phyloP scores from a whole-genome alignment of 306 rosid genomes.

The Fragaria iinumae region DNA sequence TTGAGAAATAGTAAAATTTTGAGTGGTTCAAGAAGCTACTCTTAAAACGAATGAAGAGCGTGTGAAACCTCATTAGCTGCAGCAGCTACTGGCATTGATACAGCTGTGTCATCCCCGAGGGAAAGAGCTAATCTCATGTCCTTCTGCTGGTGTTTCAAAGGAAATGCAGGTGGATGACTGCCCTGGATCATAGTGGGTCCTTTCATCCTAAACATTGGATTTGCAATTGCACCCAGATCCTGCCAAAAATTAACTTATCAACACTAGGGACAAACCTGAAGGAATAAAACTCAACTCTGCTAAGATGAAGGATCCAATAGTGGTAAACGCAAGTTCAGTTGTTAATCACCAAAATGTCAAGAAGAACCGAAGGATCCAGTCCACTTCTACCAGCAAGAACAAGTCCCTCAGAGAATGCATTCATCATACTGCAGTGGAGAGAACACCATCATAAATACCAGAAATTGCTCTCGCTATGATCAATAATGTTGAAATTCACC shows the following conservation, averaged over 20 bases:
- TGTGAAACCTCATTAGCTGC: slow-evolving; percentile 74
- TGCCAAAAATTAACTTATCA: slow-evolving; percentile 28
- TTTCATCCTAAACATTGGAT: slow-evolving; percentile 73
- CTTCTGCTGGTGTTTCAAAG: slow-evolving; percentile 87
- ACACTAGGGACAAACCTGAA: slow-evolving; percentile 5
- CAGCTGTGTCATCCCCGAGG: slow-evolving; percentile 70
- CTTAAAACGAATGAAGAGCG: background rate
- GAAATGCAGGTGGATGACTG: slow-evolving; percentile 76
- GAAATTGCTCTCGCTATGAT: background rate
- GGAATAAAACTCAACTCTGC: background rate
- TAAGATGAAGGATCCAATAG: background rate
- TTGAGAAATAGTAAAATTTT: background rate
- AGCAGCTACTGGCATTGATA: slow-evolving; percentile 81
- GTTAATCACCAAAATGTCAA: slow-evolving; percentile 64
- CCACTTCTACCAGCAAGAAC: slow-evolving; percentile 68
- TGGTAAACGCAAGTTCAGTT: background rate
- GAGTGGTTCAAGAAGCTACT: background rate
- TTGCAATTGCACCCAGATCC: slow-evolving; percentile 73
- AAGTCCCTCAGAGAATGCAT: slow-evolving; percentile 87
- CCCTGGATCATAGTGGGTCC: slow-evolving; percentile 71
- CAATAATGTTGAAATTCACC: background rate
- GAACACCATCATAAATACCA: slow-evolving; percentile 5
- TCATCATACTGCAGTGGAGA: slow-evolving; percentile 60
- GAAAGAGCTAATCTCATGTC: slow-evolving; percentile 92
- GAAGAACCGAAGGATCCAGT: slow-evolving; percentile 62